These are phyloP conservation scores for Blastomyces gilchristii DNA, from an alignment of 2,329 filamentous ascomycete species.

Conservation along the genomic window DNA sequence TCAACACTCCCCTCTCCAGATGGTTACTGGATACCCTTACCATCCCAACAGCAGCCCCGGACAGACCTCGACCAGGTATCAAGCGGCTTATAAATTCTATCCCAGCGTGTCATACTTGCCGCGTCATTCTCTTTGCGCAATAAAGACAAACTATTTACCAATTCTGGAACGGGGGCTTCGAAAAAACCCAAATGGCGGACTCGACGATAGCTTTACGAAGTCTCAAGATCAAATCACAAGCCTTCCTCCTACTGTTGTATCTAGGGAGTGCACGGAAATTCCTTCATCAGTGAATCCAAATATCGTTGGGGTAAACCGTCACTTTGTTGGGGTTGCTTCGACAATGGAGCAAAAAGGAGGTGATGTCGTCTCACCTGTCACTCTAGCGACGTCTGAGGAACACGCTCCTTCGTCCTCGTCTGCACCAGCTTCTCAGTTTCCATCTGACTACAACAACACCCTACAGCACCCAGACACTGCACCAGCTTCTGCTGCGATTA, in stretches of 20 bases:
- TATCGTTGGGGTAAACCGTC: background rate
- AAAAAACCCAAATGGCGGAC: background rate
- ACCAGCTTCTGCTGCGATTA: background rate
- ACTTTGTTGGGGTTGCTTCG: constrained; percentile 1
- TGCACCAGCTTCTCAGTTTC: constrained; percentile 3
- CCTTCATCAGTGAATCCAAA: constrained; percentile 1
- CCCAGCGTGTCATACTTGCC: background rate
- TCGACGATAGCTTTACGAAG: background rate
- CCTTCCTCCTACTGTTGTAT: background rate
- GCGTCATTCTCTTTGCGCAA: background rate
- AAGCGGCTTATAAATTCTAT: background rate
- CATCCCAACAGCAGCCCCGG: background rate
- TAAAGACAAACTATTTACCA: background rate
- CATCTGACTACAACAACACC: constrained; percentile 2
- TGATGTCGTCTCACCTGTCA: constrained; percentile 1
- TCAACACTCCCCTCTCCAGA: background rate
- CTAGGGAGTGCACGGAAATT: background rate
- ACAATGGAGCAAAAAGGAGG: background rate
- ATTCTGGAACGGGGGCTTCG: background rate
- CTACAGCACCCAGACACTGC: background rate
- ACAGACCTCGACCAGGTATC: background rate
- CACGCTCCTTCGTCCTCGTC: constrained; percentile 5
- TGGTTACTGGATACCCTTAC: background rate
- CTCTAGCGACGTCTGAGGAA: background rate
- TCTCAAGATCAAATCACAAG: background rate